Base-by-base conservation (phyloP, 2,329 filamentous ascomycete genomes). In the Hypoxylon sp. region DNA sequence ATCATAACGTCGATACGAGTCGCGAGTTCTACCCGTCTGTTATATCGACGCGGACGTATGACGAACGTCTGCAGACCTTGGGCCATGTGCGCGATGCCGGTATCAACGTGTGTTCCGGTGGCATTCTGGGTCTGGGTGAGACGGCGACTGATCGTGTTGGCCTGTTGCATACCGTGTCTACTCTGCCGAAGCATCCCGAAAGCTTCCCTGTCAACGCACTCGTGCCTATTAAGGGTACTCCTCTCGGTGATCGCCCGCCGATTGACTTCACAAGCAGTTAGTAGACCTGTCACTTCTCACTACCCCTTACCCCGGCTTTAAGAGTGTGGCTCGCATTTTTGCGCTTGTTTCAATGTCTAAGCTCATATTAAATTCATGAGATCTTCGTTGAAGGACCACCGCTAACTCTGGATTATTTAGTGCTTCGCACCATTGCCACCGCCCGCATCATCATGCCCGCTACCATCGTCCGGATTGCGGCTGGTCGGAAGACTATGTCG, bases 1-100 rank as follows among this genome's bases (percentile, higher is more conserved):
- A 97, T 82, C 94, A 97, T 85, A 97, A 97, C 78, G 86, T 97
- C 71, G 94, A 97, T 81, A 97, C 94, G 1, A 93, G 90, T 61
- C 87, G 94, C 72, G 94, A 97, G 82, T 93, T 93, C 80, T 97
- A 97, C 77, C 93, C 94, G 0, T 90, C 86, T 41, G 87, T 97
- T 74, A 97, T 97, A 79, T 92, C 93, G 0, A 97, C 94, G 0
- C 86, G 94, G 38, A 90, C 88, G 6, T 97, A 97, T 80, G 94
- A 97, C 75, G 94, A 97, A 82, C 89, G 94, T 1, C 84, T 97
- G 45, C 85, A 90, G 76, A 97, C 94, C 0, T 86, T 97, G 45
- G 84, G 86, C 53, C 88, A 97, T 72, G 94, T 97, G 1, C 90
- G 93, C 45, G 90, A 95, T 65, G 94, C 94, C 0, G 94, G 94